Base-by-base conservation (phyloP, 768 basidiomycete species). In the Tylopilus balloui region DNA sequence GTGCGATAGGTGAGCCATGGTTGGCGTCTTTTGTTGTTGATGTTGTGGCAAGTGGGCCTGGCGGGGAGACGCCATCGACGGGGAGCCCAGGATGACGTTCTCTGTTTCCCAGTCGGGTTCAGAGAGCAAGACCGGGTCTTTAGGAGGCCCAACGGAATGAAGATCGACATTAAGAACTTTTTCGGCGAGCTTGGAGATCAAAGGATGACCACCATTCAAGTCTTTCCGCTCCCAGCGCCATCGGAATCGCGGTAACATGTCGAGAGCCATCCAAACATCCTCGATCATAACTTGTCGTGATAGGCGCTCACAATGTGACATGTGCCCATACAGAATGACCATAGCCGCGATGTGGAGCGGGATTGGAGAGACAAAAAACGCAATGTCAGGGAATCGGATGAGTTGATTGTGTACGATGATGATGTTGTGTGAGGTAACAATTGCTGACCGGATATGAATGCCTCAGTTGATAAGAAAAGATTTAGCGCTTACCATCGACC, bases 161-260 rank as follows among this genome's bases (percentile, higher is more conserved):
- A 91, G 72, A 62, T 85, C 78, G 41, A 86, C 81, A 20, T 77
- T 78, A 72, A 92, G 83, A 20, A 91, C 86, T 47, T 81, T 81
- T 68, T 90, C 87, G 0, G 86, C 89, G 41, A 92, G 79, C 58
- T 81, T 84, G 13, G 86, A 80, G 51, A 91, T 88, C 44, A 91
- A 78, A n/a, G 90, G 89, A 58, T 90, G 88, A 2, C 82, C 83
- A 37, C 86, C 87, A 37, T 82, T 83, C 47, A 80, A 68, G 61
- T 92, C 89, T 64, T 85, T 89, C 45, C 90, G 80, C 61, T 90
- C 88, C 90, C 90, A 92, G 53, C 90, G 82, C 90, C 90, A 92
- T 43, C 90, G 83, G 78, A 92, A 87, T 27, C 84, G 83, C 3
- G 90, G 90, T 11, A 92, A 79, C 81, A 91, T 87, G 65, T 91